phyloP scores from a whole-genome alignment of 2,329 filamentous ascomycete genomes.

The Colletotrichum chrysophilum region DNA sequence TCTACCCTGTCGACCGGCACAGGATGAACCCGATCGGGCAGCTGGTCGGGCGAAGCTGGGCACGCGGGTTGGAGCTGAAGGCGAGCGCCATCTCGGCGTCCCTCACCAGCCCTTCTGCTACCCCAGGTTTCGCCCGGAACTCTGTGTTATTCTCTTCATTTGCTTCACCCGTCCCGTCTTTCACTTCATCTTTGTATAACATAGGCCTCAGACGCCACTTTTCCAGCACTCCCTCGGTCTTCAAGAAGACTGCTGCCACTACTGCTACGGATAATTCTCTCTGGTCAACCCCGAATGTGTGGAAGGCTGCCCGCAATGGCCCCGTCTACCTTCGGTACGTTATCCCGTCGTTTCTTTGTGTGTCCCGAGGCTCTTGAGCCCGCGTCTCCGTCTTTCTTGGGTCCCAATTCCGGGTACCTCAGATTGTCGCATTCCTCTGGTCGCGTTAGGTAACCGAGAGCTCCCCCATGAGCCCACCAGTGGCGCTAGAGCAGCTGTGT shows the following conservation, averaged over 20 bases:
- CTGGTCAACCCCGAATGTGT: not conserved
- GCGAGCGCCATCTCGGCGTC: not conserved
- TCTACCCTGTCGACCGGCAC: not conserved
- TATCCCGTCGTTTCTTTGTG: not conserved
- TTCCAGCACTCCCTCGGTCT: not conserved
- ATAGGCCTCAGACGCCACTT: not conserved
- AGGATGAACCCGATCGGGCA: constrained; percentile 20
- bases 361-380: not conserved
- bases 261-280: not conserved
- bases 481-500: not conserved
- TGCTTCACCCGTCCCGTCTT: not conserved
- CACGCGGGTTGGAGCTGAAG: constrained; percentile 1
- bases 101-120: not conserved
- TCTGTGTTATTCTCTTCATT: not conserved
- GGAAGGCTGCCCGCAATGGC: not conserved
- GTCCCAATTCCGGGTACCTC: not conserved
- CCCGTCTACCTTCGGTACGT: not conserved
- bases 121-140: not conserved
- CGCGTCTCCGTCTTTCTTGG: not conserved
- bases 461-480: not conserved
- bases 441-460: not conserved
- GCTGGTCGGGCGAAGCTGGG: constrained; percentile 12
- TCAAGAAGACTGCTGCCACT: not conserved
- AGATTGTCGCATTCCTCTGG: not conserved
- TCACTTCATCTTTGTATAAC: not conserved